Base-by-base conservation (phyloP, 768 basidiomycete genomes). In the Lentinula guzmanii region DNA sequence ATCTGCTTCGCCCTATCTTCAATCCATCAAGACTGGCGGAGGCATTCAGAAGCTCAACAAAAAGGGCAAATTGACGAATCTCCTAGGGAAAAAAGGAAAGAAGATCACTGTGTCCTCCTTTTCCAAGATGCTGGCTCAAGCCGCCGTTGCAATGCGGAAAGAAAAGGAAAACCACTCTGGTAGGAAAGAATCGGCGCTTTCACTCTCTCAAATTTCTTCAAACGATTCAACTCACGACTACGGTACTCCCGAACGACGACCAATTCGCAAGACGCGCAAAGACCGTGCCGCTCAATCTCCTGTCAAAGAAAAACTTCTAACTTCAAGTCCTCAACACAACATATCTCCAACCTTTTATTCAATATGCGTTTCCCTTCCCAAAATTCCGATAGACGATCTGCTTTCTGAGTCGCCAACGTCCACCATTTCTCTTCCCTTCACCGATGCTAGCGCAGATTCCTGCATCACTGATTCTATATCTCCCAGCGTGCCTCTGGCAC, bases 1-100 rank as follows among this genome's bases (percentile, higher is more conserved):
- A 9, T 71, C 82, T 58, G 79, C 82, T 10, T 70, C 75, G 53
- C 68, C 74, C 33, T 86, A 80, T 67, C 71, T 85, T 60, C 69
- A 76, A 57, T 75, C 72, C 56, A 70, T 86, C 79, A 78, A n/a
- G 72, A 69, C 34, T 21, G 51, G 16, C n/a, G 28, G 21, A 15
- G 24, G 35, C 1, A 52, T 60, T 16, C 50, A 31, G 51, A 60
- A 60, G 35, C 15, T 18, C 52, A 64, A 58, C 52, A 43, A 16
- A 46, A 11, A n/a, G 24, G 31, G 58, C 37, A 34, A 45, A 60
- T 13, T 45, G 52, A 34, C 18, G 52, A 41, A 13, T 43, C 21
- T 34, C 18, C 33, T n/a, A 37, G 5, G 33, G 37, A 41, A 34
- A 35, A 13, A 11, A 35, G 4, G 48, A 58, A 15, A 16, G 4